Percentiles rank a stretch among this genome's conserved stretches.
Conservation (phyloP, 2,329 filamentous ascomycete species). For the Xylaria sp. region DNA sequence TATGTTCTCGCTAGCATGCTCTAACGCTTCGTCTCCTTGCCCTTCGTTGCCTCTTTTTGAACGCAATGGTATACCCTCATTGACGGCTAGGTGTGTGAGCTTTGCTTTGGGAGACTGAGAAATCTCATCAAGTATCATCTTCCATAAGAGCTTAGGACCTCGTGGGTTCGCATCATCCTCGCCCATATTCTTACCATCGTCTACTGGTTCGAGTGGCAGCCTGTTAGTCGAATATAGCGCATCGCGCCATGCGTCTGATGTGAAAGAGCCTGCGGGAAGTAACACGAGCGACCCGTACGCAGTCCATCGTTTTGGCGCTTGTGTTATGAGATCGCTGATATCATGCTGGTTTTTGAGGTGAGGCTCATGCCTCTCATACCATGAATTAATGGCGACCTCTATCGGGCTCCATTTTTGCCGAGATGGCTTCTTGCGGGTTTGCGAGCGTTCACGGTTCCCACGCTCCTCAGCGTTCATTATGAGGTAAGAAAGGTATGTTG, state of each 20-base stretch:
- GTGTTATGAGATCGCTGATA: constrained; percentile 41
- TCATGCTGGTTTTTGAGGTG: constrained; percentile 29
- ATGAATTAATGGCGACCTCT: constrained; percentile 25
- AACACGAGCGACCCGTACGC: constrained; percentile 67
- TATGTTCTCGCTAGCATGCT: constrained; percentile 62
- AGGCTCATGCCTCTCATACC: constrained; percentile 5
- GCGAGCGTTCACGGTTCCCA: background rate
- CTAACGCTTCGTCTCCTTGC: constrained; percentile 3
- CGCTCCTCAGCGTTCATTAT: constrained; percentile 7
- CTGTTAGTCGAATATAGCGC: constrained; percentile 38
- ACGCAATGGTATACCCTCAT: constrained; percentile 64
- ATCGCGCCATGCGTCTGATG: constrained; percentile 46
- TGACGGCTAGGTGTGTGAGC: constrained; percentile 64
- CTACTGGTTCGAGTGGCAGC: background rate
- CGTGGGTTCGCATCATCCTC: constrained; percentile 33
- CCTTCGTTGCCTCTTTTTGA: constrained; percentile 1
- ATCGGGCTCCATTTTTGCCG: constrained; percentile 27
- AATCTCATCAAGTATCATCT: constrained; percentile 53
- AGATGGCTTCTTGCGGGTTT: constrained; percentile 3
- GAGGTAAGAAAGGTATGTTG: background rate
- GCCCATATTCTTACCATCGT: background rate
- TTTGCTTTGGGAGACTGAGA: constrained; percentile 45
- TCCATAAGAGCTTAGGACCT: constrained; percentile 50
- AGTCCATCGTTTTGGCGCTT: constrained; percentile 63
- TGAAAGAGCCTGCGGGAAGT: constrained; percentile 64